Base-by-base conservation (phyloP, 306 rosid genomes). In the Canavalia ensiformis region DNA sequence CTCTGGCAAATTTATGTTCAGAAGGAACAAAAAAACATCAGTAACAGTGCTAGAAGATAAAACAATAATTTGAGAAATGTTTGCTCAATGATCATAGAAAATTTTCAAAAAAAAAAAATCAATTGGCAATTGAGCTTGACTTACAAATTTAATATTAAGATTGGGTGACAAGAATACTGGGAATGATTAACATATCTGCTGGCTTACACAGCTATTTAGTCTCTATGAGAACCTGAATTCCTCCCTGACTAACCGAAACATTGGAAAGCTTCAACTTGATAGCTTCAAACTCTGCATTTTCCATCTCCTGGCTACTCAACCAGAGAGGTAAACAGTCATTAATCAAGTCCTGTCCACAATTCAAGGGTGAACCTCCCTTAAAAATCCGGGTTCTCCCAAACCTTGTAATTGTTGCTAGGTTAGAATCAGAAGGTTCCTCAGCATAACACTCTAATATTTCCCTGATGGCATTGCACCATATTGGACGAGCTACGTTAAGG, bases 271-370 rank as follows among this genome's bases (percentile, higher is more conserved):
- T 95, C 84, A 79, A 79, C 63, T 87, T 91, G 72, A 88, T 82
- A 68, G 91, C 90, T 58, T 95, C 93, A 79, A 93, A 90, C 76
- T 84, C 93, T 13, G 83, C 89, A 88, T 80, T 86, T 79, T 91
- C 90, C 86, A 89, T 87, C 88, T 95, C 99, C 45, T 93, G 97
- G 60, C 82, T 90, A 9, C 91, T 90, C 85, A 95, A 83, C 97
- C 95, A 95, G 28, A 65, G 74, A 45, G 90, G 84, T 35, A 93
- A 86, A 87, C 99, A 95, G 44, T 79, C 88, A 82, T 95, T 95
- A 64, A 95, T 82, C 82, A 91, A 75, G 59, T 93, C 97, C 74
- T 86, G 83, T 70, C 86, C 76, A 56, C 90, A 83, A 81, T 82
- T 85, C 82, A 85, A 74, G 49, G 88, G 76, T 54, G 89, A 84